Evolutionary conservation across 208 protist genomes (phyloP).

Genomic region (Wallacemonas sp.): DNA sequence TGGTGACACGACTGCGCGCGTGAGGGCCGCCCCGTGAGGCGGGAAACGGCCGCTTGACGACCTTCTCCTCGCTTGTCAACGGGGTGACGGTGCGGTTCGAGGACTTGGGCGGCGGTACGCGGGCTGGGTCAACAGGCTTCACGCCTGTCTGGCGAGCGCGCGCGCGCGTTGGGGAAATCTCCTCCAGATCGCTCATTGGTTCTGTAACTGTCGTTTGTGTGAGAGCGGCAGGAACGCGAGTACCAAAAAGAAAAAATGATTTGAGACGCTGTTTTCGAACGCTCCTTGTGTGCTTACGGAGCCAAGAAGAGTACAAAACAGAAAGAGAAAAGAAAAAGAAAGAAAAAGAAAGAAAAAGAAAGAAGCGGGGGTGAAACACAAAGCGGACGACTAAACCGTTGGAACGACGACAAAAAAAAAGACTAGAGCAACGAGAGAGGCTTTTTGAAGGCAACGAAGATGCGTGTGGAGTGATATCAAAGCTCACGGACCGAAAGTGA

Average conservation of each 20-base stretch:
- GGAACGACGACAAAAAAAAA: background rate
- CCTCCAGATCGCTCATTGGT: too few relatives aligned
- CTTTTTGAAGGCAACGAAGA: too few relatives aligned
- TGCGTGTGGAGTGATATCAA: background rate
- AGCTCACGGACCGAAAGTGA: background rate
- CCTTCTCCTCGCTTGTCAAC: background rate
- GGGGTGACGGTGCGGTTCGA: background rate
- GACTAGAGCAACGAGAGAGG: too few relatives aligned
- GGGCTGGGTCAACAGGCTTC: background rate
- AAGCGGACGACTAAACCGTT: background rate
- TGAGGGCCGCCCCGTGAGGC: background rate
- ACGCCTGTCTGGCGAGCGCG: background rate
- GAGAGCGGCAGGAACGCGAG: too few relatives aligned
- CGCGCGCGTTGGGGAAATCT: background rate
- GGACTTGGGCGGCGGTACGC: background rate
- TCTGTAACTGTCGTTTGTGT: too few relatives aligned
- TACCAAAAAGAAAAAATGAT: too few relatives aligned
- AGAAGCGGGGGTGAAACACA: slow-evolving; percentile 6
- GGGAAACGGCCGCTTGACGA: background rate
- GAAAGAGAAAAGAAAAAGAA: slow-evolving; percentile 10
- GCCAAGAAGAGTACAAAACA: too few relatives aligned
- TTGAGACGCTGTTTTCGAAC: too few relatives aligned
- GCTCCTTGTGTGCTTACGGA: too few relatives aligned
- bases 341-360: slow-evolving; percentile 15
- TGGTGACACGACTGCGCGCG: background rate